These are phyloP conservation scores for Spinellus fusiger DNA, from an alignment of 192 early-diverging fungal species.

Conservation along the genomic window DNA sequence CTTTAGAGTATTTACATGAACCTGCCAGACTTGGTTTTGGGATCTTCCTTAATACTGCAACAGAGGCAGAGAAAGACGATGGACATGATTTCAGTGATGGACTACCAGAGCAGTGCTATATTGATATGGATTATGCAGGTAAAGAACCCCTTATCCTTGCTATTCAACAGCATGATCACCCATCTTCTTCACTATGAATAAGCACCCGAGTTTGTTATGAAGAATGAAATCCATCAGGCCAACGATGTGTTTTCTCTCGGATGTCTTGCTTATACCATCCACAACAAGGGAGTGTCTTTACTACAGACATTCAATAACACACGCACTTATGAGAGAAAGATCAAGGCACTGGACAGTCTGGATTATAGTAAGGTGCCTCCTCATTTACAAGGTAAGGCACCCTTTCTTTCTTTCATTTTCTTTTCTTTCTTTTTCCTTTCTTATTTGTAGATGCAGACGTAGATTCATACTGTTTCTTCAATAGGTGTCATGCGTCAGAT, in stretches of 20 bases:
- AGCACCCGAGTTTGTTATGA: conserved; percentile 69
- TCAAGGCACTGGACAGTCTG: conserved; percentile 37
- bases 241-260: conserved; percentile 79
- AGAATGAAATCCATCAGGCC: conserved; percentile 42
- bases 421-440: too few species aligned
- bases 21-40: conserved; percentile 58
- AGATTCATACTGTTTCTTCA: conserved; percentile 2
- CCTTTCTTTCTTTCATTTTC: too few species aligned
- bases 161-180: background rate
- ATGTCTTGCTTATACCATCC: conserved; percentile 66
- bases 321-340: conserved; percentile 54
- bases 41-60: conserved; percentile 41
- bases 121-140: conserved; percentile 51
- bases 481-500: conserved; percentile 46
- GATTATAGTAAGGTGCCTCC: conserved; percentile 44
- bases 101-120: conserved; percentile 52
- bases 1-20: background rate
- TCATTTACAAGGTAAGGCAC: conserved; percentile 33
- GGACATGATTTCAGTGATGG: conserved; percentile 54
- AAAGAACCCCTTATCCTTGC: background rate
- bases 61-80: conserved; percentile 19
- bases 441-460: background rate
- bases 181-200: background rate
- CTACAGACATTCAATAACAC: conserved; percentile 58
- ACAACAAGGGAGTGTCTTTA: conserved; percentile 61